These are phyloP conservation scores for Gastrolobium bilobum DNA, from an alignment of 306 rosid genomes.

Conservation along the genomic window DNA sequence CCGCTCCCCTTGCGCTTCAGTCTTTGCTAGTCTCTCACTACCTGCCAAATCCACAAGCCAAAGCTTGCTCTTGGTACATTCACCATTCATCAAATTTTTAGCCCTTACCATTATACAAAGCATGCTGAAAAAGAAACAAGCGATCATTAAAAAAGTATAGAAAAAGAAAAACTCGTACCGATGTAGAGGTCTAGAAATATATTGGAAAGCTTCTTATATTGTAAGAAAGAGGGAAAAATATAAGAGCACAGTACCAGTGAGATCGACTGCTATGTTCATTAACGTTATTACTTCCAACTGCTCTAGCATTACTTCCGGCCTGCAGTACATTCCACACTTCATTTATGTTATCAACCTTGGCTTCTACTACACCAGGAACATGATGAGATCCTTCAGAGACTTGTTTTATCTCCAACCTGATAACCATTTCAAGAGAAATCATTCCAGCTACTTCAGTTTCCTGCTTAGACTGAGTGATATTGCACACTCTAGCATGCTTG, in stretches of 20 bases:
- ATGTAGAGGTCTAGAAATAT: not conserved
- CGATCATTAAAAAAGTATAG: constrained; percentile 23
- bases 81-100: constrained; percentile 80
- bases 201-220: not conserved
- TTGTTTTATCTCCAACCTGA: constrained; percentile 91
- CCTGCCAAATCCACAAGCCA: constrained; percentile 97
- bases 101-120: constrained; percentile 79
- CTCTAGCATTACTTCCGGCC: constrained; percentile 88
- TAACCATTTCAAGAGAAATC: constrained; percentile 38
- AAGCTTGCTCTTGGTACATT: constrained; percentile 88
- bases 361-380: constrained; percentile 87
- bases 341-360: constrained; percentile 67
- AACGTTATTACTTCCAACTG: constrained; percentile 85
- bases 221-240: not conserved
- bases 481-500: constrained; percentile 38
- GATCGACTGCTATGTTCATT: constrained; percentile 96
- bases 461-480: constrained; percentile 24
- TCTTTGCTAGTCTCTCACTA: constrained; percentile 92
- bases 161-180: constrained; percentile 18
- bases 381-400: constrained; percentile 78
- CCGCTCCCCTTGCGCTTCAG: constrained; percentile 85
- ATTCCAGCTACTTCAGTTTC: constrained; percentile 40
- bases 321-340: constrained; percentile 82
- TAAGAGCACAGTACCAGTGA: constrained; percentile 69
- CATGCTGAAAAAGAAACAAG: constrained; percentile 64